Evolutionary conservation across 1,284 basidiomycete genomes (phyloP).

Genomic region (Neonothopanus nambi): DNA sequence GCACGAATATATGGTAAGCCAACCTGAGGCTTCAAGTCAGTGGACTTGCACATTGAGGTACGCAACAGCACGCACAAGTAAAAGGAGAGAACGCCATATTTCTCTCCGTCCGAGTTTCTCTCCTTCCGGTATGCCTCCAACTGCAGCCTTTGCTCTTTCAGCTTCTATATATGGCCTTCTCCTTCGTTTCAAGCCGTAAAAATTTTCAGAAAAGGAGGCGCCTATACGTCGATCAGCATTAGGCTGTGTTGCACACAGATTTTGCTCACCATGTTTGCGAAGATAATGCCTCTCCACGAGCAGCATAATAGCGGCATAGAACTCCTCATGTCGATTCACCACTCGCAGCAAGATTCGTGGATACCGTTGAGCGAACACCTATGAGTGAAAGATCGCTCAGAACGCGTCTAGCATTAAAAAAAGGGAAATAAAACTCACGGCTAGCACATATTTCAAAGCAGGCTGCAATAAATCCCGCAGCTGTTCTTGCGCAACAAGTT

Average conservation of each 20-base stretch:
- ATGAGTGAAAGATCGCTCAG: conserved; percentile 3
- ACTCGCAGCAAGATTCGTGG: conserved; percentile 91
- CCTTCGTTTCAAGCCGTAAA: conserved; percentile 86
- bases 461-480: conserved; percentile 91
- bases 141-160: conserved; percentile 63
- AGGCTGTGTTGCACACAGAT: background rate
- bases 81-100: conserved; percentile 72
- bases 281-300: conserved; percentile 93
- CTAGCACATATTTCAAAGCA: conserved; percentile 92
- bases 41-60: background rate
- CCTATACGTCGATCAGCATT: conserved; percentile 41
- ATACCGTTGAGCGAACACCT: conserved; percentile 96
- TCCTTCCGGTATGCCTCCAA: conserved; percentile 60
- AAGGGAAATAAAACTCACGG: conserved; percentile 51
- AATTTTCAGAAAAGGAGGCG: conserved; percentile 91
- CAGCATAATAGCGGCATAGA: conserved; percentile 88
- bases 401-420: background rate
- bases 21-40: conserved; percentile 47
- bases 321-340: conserved; percentile 95
- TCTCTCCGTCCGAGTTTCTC: conserved; percentile 66
- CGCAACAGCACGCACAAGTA: conserved; percentile 58
- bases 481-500: conserved; percentile 95
- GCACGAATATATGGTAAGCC: conserved; percentile 88
- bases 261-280: conserved; percentile 68
- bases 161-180: conserved; percentile 70